These are phyloP conservation scores for Suhomyces panamericanus DNA, from an alignment of 1,139 yeast genomes.

Conservation along the genomic window DNA sequence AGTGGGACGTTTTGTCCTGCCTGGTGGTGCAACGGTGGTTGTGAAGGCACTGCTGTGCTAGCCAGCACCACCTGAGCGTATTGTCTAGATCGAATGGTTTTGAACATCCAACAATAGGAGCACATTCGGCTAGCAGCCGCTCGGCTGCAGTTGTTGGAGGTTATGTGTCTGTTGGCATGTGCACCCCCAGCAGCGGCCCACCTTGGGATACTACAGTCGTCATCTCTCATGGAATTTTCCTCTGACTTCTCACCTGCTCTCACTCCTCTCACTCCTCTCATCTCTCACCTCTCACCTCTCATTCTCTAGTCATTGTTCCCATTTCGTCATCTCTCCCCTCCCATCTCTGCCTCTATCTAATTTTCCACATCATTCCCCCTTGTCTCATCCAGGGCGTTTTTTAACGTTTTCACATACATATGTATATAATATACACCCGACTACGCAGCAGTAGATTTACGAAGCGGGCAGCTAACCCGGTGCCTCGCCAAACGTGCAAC, in stretches of 20 bases:
- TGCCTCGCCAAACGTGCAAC: not conserved
- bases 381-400: not conserved
- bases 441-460: not conserved
- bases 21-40: not conserved
- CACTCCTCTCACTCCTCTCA: constrained; percentile 4
- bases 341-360: not conserved
- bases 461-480: not conserved
- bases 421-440: constrained; percentile 11
- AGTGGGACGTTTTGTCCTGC: too few species aligned
- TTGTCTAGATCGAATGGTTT: too few species aligned
- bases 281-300: constrained; percentile 13
- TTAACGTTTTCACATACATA: constrained; percentile 1
- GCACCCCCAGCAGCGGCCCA: not conserved
- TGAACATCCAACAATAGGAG: too few species aligned
- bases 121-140: not conserved
- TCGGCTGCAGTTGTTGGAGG: not conserved
- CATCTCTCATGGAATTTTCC: constrained; percentile 12
- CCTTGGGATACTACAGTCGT: constrained; percentile 8
- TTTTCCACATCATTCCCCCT: not conserved
- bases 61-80: not conserved
- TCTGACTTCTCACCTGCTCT: constrained; percentile 9
- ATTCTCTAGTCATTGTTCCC: constrained; percentile 1
- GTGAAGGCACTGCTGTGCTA: not conserved
- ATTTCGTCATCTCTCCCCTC: too few species aligned
- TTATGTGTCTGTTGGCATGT: not conserved